Conservation (phyloP, 73 alveolate genomes). For the Durusdinium trenchii region DNA sequence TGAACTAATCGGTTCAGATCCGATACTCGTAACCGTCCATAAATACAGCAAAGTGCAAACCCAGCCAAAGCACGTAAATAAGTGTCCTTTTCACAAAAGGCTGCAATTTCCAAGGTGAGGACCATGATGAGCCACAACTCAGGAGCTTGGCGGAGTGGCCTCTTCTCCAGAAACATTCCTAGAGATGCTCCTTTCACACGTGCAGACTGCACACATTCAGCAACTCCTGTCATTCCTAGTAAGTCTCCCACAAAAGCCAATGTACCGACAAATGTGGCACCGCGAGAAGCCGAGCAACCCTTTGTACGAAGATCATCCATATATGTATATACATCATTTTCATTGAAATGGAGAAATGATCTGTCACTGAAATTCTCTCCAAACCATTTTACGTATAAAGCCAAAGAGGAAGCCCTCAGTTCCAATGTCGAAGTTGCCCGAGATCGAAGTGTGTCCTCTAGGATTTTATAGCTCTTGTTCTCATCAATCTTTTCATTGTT, state of each 20-base stretch:
- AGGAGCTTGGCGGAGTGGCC: conserved; percentile 2
- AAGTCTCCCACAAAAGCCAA: background rate
- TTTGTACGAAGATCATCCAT: background rate
- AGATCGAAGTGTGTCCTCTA: background rate
- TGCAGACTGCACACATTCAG: background rate
- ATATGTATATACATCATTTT: background rate
- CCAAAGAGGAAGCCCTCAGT: background rate
- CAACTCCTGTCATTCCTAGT: background rate
- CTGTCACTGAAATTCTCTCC: background rate
- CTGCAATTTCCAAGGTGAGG: background rate
- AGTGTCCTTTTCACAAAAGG: background rate
- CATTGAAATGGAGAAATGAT: background rate
- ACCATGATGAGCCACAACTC: background rate
- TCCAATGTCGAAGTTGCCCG: background rate
- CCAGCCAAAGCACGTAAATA: conserved; percentile 14
- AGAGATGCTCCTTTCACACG: background rate
- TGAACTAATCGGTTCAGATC: background rate
- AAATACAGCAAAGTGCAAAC: background rate
- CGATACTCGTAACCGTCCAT: background rate
- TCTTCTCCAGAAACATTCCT: background rate
- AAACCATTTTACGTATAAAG: background rate
- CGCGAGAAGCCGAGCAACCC: conserved; percentile 9
- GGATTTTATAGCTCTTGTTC: background rate
- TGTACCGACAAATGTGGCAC: conserved; percentile 5
- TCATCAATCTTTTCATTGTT: too few relatives aligned